Evolutionary conservation across 2,329 filamentous ascomycete genomes (phyloP), one percentile per base, ranked within the genome.

Genomic region (Eutypella sp.): DNA sequence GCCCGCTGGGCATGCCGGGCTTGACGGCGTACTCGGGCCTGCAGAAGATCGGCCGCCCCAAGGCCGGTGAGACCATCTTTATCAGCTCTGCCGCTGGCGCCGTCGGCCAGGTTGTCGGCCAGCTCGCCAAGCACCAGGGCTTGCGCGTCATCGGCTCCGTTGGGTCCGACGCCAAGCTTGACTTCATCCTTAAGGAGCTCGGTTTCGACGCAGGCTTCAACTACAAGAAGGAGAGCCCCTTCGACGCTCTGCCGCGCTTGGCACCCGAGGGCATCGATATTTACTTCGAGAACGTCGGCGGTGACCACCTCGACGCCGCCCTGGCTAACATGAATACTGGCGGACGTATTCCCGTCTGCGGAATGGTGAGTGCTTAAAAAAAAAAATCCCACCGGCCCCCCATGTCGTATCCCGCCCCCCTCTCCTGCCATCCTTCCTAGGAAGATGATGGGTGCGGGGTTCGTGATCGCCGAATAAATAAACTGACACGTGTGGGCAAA

Each of bases 241-340:
- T 67, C 1, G 80, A 83, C 34, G 85, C 84, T 0, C 71, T 90
- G 40, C 66, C 72, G 54, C 75, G 84, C 47, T 74, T 89, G 6
- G 84, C 84, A 1, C 85, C 85, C 1, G 65, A 88, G 19, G 87
- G 87, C 6, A 74, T 91, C 49, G 85, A 90, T 60, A 89, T 90
- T 62, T 89, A 89, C 71, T 91, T 84, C 60, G 87, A 90, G 67
- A 90, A 89, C 55, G 86, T 87, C 6, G 87, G 87, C 18, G 87
- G 85, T 33, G 84, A 87, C 65, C 82, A 87, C 52, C 73, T 89
- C 43, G 81, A 87, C 54, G 75, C 72, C 0, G 67, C 66, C 0
- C 66, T 90, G 40, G 70, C 76, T 22, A 70, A 72, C 42, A 72
- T 87, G 67, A 88, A 86, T 48, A 56, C 70, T 44, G 79, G 74